A percentile compares a stretch with the other conserved stretches of the same genome.
Evolutionary conservation across 106 monocot species (phyloP).

Genomic region (Dendrobium huoshanense): DNA sequence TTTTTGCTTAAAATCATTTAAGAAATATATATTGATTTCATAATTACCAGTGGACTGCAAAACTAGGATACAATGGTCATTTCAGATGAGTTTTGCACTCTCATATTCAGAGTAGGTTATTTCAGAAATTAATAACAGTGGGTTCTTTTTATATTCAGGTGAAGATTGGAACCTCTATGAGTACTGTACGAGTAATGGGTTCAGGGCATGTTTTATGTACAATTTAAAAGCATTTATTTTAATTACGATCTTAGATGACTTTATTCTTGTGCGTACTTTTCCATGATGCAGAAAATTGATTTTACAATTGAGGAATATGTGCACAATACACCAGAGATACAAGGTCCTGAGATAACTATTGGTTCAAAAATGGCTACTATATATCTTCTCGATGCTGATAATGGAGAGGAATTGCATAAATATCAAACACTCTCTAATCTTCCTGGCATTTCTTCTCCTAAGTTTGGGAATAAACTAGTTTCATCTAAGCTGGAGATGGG

Average conservation of each 20-base stretch:
- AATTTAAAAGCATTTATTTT: conserved; percentile 3
- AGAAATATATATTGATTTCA: too few species aligned
- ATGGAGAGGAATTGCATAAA: conserved; percentile 53
- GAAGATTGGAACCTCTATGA: conserved; percentile 26
- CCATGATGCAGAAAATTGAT: conserved; percentile 37
- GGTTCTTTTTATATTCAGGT: conserved; percentile 21
- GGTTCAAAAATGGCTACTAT: conserved; percentile 67
- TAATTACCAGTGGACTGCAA: conserved; percentile 13
- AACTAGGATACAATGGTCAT: conserved; percentile 12
- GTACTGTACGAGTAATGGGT: conserved; percentile 16
- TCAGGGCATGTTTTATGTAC: conserved; percentile 26
- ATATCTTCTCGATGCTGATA: conserved; percentile 46
- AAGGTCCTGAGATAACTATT: conserved; percentile 35
- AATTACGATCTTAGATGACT: background rate
- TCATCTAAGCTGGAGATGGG: conserved; percentile 18
- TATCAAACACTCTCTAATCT: conserved; percentile 20
- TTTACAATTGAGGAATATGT: conserved; percentile 71
- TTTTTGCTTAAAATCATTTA: too few species aligned
- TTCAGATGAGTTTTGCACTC: conserved; percentile 24
- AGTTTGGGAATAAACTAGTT: conserved; percentile 36
- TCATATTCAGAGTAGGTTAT: conserved; percentile 24
- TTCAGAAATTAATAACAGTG: conserved; percentile 14
- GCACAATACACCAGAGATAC: conserved; percentile 37
- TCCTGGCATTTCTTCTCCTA: conserved; percentile 14
- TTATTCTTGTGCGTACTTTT: conserved; percentile 3